A percentile compares a stretch with the other conserved stretches of the same genome.
phyloP scores from a whole-genome alignment of 768 basidiomycete genomes.

The Boletus vinaceobasis region DNA sequence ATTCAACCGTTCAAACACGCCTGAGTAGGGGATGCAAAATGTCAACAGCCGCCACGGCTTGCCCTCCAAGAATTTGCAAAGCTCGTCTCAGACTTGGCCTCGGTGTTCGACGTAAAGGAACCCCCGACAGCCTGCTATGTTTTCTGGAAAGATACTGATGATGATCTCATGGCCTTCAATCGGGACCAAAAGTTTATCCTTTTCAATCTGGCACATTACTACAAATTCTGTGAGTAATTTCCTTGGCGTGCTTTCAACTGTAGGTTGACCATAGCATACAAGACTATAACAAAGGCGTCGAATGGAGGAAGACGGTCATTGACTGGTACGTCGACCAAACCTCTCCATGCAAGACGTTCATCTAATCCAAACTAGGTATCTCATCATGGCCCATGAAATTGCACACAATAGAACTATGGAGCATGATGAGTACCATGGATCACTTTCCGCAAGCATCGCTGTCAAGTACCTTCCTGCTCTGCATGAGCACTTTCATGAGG shows the following conservation, averaged over 20 bases:
- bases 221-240: constrained; percentile 3
- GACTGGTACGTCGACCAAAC: constrained; percentile 10
- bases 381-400: constrained; percentile 29
- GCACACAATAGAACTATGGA: constrained; percentile 23
- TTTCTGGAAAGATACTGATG: constrained; percentile 17
- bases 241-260: too few relatives aligned
- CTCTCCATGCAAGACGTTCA: background rate
- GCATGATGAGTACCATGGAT: constrained; percentile 27
- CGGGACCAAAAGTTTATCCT: constrained; percentile 1
- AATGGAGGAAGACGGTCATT: background rate
- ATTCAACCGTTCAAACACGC: background rate
- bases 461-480: constrained; percentile 1
- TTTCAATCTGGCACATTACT: constrained; percentile 15
- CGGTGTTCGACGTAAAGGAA: background rate
- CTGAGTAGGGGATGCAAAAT: background rate
- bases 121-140: constrained; percentile 3
- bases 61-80: constrained; percentile 1
- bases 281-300: background rate
- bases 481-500: background rate
- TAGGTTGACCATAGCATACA: background rate
- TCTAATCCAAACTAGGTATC: constrained; percentile 15
- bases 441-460: constrained; percentile 15
- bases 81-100: background rate
- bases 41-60: background rate
- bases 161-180: constrained; percentile 20